Evolutionary conservation across 2,329 filamentous ascomycete species (phyloP), one percentile per base, ranked within the genome.

Genomic region (Neoarthrinium moseri): DNA sequence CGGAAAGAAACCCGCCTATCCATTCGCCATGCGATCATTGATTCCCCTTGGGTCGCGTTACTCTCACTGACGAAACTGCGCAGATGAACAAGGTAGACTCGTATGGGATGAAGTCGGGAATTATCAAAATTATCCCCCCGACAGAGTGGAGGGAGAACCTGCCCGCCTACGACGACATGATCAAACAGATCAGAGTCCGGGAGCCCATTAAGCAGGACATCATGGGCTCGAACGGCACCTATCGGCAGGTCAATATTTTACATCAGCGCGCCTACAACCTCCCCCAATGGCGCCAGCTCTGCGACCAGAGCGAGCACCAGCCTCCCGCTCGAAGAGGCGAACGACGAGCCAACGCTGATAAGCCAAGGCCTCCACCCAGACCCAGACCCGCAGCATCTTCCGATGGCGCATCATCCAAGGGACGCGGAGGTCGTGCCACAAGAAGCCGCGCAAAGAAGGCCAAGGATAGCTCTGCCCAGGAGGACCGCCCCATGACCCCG

Each of bases 191-290:
- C 65, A 86, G 85, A 62, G 91, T 99, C 60, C 92, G 92, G 68
- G 95, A 99, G 55, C 94, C 94, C 4, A 97, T 99, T 64, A 96
- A 91, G 62, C 94, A 99, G 67, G 94, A 99, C 60, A 99, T 99
- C 59, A 92, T 95, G 76, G 94, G 94, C 33, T 90, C 89, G 42
- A 90, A 92, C 62, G 95, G 94, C 46, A 95, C 89, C 46, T 99
- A 96, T 64, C 92, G 92, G 27, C 94, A 99, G 66, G 89, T 94
- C 61, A 99, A 99, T 63, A 91, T 99, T 49, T 85, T 97, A 60
- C 95, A 96, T 69, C 90, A 95, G 64, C 82, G 94, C 63, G 91
- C 91, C 12, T 99, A 99, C 72, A 99, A 96, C 57, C 75, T 99
- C 4, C 92, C 92, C 1, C 91, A 99, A 67, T 99, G 94, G 94